Conservation (phyloP, 371 early-diverging fungal species). For the Mucor sp. region DNA sequence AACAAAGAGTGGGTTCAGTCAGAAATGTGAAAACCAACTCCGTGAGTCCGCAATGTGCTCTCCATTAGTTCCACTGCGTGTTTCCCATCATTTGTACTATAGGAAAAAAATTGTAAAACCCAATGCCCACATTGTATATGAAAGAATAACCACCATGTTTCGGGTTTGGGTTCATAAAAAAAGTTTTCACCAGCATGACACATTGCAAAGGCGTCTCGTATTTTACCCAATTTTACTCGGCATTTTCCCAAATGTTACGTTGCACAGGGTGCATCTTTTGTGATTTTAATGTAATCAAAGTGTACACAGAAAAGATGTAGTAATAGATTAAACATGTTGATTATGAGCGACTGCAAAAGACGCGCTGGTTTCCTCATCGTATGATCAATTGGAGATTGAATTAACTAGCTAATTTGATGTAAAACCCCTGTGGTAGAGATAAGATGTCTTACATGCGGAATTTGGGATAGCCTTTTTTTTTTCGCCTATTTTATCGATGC, state of each 20-base stretch:
- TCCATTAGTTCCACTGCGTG: not conserved
- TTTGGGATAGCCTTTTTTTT: conserved; percentile 3
- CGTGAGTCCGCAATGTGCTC: not conserved
- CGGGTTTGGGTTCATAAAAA: not conserved
- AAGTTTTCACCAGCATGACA: not conserved
- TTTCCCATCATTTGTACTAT: not conserved
- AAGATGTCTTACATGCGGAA: conserved; percentile 17
- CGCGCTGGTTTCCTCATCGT: conserved; percentile 4
- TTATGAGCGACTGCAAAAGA: conserved; percentile 5
- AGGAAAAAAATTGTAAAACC: not conserved
- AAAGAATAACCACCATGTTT: not conserved
- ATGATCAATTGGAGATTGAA: conserved; percentile 22
- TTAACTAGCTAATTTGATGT: conserved; percentile 9
- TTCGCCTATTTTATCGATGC: not conserved
- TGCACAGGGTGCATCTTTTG: not conserved
- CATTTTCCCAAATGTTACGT: conserved; percentile 8
- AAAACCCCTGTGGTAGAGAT: conserved; percentile 26
- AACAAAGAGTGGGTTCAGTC: not conserved
- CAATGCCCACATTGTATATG: not conserved
- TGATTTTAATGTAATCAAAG: conserved; percentile 4
- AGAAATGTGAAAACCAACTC: not conserved
- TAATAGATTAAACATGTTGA: conserved; percentile 3
- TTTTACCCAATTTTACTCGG: conserved; percentile 13
- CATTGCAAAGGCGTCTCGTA: not conserved
- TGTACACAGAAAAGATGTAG: not conserved